Base-by-base conservation (phyloP, 768 basidiomycete species). In the Kwoniella mangroviensis region DNA sequence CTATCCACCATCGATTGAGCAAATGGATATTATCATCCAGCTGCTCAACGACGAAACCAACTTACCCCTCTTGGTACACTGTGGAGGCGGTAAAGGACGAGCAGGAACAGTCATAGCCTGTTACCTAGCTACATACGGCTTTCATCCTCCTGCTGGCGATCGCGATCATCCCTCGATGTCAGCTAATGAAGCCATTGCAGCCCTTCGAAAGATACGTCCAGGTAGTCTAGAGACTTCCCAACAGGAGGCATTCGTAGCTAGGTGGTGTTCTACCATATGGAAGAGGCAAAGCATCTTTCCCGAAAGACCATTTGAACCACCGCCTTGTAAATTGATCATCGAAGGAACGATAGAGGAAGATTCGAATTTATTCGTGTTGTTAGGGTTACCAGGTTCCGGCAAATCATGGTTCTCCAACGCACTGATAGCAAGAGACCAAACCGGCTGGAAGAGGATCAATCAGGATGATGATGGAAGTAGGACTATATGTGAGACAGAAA, bases 391-490 rank as follows among this genome's bases (percentile, higher is more conserved):
- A 41, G 56, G 56, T 3, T 57, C 56, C 2, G 56, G 56, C 17
- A 57, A 57, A 57, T 57, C 56, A 34, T 57, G 56, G 56, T 57
- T 57, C 56, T 57, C 56, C 22, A 40, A 57, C 1, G 21, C 56
- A 17, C 56, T 57, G 0, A 26, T 57, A 12, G 56, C 56, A 6
- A 24, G 56, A 7, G 40, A 57, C 28, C 28, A 11, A 0, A 28
- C 11, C 22, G 24, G 56, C 11, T 57, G 56, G 56, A 57, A 26
- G 26, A 57, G 56, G 15, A 57, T 57, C 7, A 57, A 24, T 34
- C 56, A 40, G 19, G 56, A 57, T 34, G 56, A 57, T 5, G 28
- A 24, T 57, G 56, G 56, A 17, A 57, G 56, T 57, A 21, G 56
- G 22, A 6, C 24, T 3, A 12, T 41, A 3, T 57, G 56, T 24